These are phyloP conservation scores for Alnus rubra DNA, from an alignment of 306 rosid genomes.

Conservation along the genomic window DNA sequence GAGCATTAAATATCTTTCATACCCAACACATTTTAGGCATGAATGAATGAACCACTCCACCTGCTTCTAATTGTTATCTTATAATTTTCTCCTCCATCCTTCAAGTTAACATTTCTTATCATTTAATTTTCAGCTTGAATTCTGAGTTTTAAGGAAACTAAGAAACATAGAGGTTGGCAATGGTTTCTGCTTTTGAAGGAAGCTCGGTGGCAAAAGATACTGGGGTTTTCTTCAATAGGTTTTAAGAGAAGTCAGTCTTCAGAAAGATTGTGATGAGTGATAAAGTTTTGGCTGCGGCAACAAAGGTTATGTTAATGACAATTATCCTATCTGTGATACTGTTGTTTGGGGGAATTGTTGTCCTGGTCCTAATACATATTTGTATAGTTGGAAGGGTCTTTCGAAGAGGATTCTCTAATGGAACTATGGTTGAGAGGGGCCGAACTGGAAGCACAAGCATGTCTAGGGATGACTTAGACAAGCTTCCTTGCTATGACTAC, in stretches of 20 bases:
- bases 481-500: constrained; percentile 66
- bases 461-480: constrained; percentile 51
- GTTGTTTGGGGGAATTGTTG: constrained; percentile 37
- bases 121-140: background rate
- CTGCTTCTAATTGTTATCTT: constrained; percentile 15
- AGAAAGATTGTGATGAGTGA: constrained; percentile 2
- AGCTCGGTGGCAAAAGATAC: background rate
- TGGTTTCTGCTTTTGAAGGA: background rate
- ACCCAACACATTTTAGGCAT: background rate
- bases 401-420: constrained; percentile 29
- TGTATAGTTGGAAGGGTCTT: constrained; percentile 41
- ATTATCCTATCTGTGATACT: constrained; percentile 33
- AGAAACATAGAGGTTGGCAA: background rate
- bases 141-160: background rate
- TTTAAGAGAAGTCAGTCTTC: background rate
- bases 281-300: constrained; percentile 10
- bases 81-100: background rate
- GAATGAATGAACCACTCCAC: background rate
- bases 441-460: constrained; percentile 29
- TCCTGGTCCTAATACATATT: constrained; percentile 44
- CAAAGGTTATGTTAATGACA: constrained; percentile 33
- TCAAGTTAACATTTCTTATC: background rate
- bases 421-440: constrained; percentile 21
- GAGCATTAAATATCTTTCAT: background rate
- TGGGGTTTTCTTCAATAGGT: constrained; percentile 3